Percentiles rank a stretch among this genome's conserved stretches.
Evolutionary conservation across 2,329 filamentous ascomycete genomes (phyloP).

Genomic region (Monilinia aucupariae): DNA sequence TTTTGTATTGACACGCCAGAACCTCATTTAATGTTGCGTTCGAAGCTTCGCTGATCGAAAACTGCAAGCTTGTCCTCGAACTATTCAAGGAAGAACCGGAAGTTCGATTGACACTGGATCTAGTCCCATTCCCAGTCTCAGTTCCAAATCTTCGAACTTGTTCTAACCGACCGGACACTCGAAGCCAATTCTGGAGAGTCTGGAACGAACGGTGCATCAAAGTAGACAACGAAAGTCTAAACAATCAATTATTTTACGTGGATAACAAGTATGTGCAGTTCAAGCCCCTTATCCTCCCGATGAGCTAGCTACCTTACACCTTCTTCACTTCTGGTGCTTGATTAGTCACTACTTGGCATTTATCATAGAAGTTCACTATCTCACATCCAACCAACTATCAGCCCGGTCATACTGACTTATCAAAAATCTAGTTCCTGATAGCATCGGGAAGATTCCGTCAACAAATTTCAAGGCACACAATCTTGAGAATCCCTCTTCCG

Average conservation of each 20-base stretch:
- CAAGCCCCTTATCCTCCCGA: no score
- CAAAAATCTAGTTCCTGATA: background rate
- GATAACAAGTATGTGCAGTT: background rate
- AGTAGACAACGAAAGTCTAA: background rate
- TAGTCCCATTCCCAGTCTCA: no score
- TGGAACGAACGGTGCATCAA: background rate
- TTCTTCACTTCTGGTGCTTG: no score
- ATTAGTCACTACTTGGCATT: background rate
- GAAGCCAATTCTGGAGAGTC: background rate
- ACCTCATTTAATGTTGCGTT: background rate
- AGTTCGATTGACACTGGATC: no score
- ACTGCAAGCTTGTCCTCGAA: background rate
- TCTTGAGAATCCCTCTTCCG: background rate
- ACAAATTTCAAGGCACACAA: background rate
- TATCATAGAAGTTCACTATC: background rate
- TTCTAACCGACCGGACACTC: background rate
- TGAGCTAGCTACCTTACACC: no score
- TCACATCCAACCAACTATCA: background rate
- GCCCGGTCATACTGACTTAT: background rate
- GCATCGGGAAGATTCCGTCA: background rate
- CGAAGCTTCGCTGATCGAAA: background rate
- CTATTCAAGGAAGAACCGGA: background rate
- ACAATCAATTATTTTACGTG: background rate
- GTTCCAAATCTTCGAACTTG: background rate
- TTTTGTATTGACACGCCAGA: rapidly evolving